A percentile compares a stretch with the other conserved stretches of the same genome.
Evolutionary conservation across 2,329 filamentous ascomycete species (phyloP).

Genomic region (Incumbomyces delicatus): DNA sequence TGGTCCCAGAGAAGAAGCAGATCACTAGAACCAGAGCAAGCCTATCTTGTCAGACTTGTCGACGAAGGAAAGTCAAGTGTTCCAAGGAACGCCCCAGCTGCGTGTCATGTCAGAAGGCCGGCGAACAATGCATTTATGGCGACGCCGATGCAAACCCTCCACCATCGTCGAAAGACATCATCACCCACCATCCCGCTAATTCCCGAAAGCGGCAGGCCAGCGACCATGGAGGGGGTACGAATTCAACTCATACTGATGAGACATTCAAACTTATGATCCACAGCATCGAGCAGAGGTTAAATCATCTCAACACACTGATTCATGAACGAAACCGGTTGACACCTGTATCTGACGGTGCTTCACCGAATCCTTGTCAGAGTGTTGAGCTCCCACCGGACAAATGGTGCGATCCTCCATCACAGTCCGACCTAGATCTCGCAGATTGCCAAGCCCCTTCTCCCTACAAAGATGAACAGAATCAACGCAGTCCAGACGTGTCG

Average conservation of each 20-base stretch:
- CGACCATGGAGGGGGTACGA: background rate
- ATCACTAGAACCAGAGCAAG: slow-evolving; percentile 39
- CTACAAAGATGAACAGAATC: too few relatives aligned
- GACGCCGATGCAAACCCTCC: slow-evolving; percentile 9
- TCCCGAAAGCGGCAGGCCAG: slow-evolving; percentile 2
- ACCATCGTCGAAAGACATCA: too few relatives aligned
- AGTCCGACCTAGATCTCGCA: too few relatives aligned
- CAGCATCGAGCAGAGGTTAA: slow-evolving; percentile 1
- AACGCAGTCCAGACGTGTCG: background rate
- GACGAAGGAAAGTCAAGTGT: slow-evolving; percentile 39
- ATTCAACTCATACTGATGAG: too few relatives aligned
- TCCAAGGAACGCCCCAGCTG: slow-evolving; percentile 38
- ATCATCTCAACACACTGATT: background rate
- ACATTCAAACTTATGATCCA: background rate
- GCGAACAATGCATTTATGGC: slow-evolving; percentile 35
- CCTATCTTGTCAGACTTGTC: slow-evolving; percentile 39
- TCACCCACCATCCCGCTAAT: too few relatives aligned
- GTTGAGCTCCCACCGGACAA: background rate
- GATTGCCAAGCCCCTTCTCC: too few relatives aligned
- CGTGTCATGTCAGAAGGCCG: slow-evolving; percentile 36
- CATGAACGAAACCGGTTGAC: background rate
- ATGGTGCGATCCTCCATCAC: too few relatives aligned
- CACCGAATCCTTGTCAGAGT: background rate
- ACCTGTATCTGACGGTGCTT: background rate
- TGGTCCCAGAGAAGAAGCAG: slow-evolving; percentile 26